Conservation (phyloP, 805 yeast species). For the Alloascoidea hylecoeti region DNA sequence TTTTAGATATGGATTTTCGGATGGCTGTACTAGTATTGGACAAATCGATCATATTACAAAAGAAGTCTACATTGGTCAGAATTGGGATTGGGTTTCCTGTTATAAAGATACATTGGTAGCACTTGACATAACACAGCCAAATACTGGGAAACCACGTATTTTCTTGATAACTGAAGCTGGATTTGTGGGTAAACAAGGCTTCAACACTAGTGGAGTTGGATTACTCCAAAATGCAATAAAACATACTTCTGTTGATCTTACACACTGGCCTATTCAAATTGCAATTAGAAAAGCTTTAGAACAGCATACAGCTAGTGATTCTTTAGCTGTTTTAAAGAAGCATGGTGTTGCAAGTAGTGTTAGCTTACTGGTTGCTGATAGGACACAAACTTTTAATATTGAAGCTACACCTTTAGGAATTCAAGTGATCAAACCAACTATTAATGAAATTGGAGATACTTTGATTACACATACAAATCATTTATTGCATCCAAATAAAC, state of each 20-base stretch:
- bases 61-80: slow-evolving; percentile 18
- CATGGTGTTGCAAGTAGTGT: slow-evolving; percentile 12
- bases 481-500: slow-evolving; percentile 4
- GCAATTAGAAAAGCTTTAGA: slow-evolving; percentile 8
- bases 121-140: slow-evolving; percentile 12
- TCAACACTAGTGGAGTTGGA: slow-evolving; percentile 19
- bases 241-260: slow-evolving; percentile 2
- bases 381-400: slow-evolving; percentile 9
- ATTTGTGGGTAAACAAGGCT: slow-evolving; percentile 20
- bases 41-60: slow-evolving; percentile 13
- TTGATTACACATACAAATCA: slow-evolving; percentile 13
- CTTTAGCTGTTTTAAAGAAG: slow-evolving; percentile 6
- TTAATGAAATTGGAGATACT: slow-evolving; percentile 7
- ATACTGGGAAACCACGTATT: slow-evolving; percentile 12
- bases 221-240: slow-evolving; percentile 18
- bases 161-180: slow-evolving; percentile 21
- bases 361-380: slow-evolving; percentile 13
- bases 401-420: slow-evolving; percentile 13
- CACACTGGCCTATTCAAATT: slow-evolving; percentile 9
- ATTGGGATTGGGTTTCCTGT: slow-evolving; percentile 26
- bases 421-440: slow-evolving; percentile 8
- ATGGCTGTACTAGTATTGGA: slow-evolving; percentile 23
- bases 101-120: slow-evolving; percentile 15
- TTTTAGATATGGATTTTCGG: slow-evolving; percentile 18
- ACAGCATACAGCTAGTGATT: slow-evolving; percentile 9